phyloP scores from a whole-genome alignment of 352 stramenopile genomes.

The Phytophthora nicotianae region DNA sequence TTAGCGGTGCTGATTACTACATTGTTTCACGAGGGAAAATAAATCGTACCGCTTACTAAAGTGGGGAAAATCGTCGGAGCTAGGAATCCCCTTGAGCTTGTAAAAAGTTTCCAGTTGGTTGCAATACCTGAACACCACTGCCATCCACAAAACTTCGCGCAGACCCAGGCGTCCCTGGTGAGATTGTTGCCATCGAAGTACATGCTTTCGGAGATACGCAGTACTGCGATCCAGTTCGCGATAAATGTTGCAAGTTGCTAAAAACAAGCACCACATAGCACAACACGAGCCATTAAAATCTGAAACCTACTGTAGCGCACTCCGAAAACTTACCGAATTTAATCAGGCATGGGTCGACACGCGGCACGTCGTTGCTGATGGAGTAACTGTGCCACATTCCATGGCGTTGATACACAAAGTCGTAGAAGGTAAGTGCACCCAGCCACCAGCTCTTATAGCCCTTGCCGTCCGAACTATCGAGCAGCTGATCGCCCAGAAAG shows the following conservation, averaged over 20 bases:
- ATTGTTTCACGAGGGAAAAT: too few species aligned
- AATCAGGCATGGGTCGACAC: constrained; percentile 71
- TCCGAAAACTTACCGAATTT: constrained; percentile 65
- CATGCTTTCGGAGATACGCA: constrained; percentile 81
- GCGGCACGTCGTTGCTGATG: constrained; percentile 69
- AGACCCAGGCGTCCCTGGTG: constrained; percentile 74
- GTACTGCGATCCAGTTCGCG: constrained; percentile 83
- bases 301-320: background rate
- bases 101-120: constrained; percentile 87
- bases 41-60: constrained; percentile 70
- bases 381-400: constrained; percentile 89
- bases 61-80: constrained; percentile 60
- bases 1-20: too few species aligned
- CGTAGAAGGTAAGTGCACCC: constrained; percentile 80
- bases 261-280: constrained; percentile 1
- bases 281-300: constrained; percentile 9
- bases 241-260: constrained; percentile 87
- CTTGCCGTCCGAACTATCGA: constrained; percentile 69
- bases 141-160: constrained; percentile 83
- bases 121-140: constrained; percentile 79
- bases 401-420: constrained; percentile 87
- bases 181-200: constrained; percentile 74
- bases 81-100: constrained; percentile 77
- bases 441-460: constrained; percentile 90
- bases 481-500: constrained; percentile 77